Evolutionary conservation across 805 yeast species (phyloP).

Genomic region (Lachancea thermotolerans): DNA sequence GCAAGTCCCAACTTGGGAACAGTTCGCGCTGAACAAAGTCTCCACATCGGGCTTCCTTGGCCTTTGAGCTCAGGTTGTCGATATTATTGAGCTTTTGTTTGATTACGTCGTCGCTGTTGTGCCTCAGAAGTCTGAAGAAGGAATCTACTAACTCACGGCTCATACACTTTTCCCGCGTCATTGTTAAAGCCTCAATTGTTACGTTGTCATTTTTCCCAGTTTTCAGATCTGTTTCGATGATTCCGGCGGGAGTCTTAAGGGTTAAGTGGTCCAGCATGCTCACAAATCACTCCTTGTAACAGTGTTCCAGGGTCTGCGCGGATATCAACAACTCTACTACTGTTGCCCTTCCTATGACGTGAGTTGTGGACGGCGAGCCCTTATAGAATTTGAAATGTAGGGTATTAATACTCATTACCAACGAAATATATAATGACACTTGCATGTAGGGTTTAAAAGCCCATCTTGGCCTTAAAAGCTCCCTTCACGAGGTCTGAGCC

Average conservation of each 20-base stretch:
- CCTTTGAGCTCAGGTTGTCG: slow-evolving; percentile 20
- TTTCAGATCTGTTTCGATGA: slow-evolving; percentile 1
- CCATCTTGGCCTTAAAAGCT: slow-evolving; percentile 48
- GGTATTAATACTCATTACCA: too few species aligned
- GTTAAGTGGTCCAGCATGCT: slow-evolving; percentile 4
- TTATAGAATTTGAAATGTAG: too few species aligned
- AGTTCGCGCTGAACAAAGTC: slow-evolving; percentile 33
- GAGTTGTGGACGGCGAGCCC: too few species aligned
- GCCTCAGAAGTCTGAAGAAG: slow-evolving; percentile 26
- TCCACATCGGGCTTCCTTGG: slow-evolving; percentile 28
- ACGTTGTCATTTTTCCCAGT: slow-evolving; percentile 2
- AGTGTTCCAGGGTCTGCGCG: neutral
- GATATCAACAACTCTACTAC: too few species aligned
- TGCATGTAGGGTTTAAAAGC: slow-evolving; percentile 30
- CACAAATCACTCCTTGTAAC: neutral
- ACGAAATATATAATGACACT: too few species aligned
- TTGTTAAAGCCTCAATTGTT: slow-evolving; percentile 13
- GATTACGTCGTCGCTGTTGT: slow-evolving; percentile 41
- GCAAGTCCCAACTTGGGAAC: slow-evolving; percentile 42
- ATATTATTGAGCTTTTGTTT: slow-evolving; percentile 38
- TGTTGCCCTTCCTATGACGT: too few species aligned
- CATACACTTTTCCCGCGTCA: slow-evolving; percentile 27
- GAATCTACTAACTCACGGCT: slow-evolving; percentile 27
- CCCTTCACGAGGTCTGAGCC: slow-evolving; percentile 46
- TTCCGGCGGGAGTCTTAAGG: slow-evolving; percentile 1